phyloP scores from a whole-genome alignment of 352 stramenopile species.

The Phytophthora colocasiae region DNA sequence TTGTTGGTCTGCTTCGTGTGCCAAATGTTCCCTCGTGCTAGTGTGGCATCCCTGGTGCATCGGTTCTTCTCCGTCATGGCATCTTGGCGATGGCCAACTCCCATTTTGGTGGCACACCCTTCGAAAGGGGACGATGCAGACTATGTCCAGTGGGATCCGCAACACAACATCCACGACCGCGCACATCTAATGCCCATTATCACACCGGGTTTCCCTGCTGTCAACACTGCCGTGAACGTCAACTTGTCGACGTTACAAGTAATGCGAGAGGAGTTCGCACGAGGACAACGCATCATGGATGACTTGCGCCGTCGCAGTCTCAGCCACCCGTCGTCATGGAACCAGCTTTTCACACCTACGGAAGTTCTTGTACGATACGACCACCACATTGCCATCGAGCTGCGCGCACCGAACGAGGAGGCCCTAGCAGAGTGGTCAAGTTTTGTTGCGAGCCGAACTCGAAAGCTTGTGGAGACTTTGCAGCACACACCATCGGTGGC shows the following conservation, averaged over 20 bases:
- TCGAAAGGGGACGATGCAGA: constrained; percentile 42
- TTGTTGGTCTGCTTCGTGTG: constrained; percentile 87
- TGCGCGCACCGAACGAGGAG: constrained; percentile 63
- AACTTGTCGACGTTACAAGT: constrained; percentile 80
- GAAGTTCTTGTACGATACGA: constrained; percentile 89
- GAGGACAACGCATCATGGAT: constrained; percentile 79
- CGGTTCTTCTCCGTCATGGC: constrained; percentile 84
- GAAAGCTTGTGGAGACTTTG: constrained; percentile 85
- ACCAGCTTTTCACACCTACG: constrained; percentile 74
- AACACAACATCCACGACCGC: constrained; percentile 79
- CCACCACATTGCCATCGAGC: constrained; percentile 77
- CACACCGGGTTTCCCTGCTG: constrained; percentile 80
- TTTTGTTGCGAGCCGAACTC: constrained; percentile 84
- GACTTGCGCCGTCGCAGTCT: constrained; percentile 70
- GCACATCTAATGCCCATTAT: constrained; percentile 90
- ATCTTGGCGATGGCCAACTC: constrained; percentile 84
- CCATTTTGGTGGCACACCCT: constrained; percentile 78
- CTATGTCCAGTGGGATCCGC: constrained; percentile 76
- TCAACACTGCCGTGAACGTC: constrained; percentile 89
- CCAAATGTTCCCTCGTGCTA: constrained; percentile 87
- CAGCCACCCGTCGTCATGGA: constrained; percentile 74
- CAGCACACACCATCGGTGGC: constrained; percentile 69
- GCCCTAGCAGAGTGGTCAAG: constrained; percentile 71
- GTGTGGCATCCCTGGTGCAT: constrained; percentile 73
- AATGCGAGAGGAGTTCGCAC: constrained; percentile 76